Base-by-base conservation (phyloP, 306 rosid species). In the Vigna reflexopilosa region DNA sequence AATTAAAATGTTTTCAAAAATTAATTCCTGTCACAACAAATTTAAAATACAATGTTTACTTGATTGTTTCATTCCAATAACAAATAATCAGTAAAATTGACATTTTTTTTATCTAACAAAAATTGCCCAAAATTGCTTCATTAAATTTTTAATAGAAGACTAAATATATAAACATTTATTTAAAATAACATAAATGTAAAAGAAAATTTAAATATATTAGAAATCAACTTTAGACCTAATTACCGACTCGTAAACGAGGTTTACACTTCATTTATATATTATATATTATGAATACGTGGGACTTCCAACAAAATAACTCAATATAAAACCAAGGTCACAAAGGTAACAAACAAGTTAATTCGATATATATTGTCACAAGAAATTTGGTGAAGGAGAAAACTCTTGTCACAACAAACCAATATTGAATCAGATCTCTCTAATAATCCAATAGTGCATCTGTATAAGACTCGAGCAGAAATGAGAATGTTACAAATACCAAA, bases 391-490 rank as follows among this genome's bases (percentile, higher is more conserved):
- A 65, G 61, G 24, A 7, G 28, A 28, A 67, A 52, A 19, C 44
- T 32, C 59, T 7, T 20, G 5, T 12, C 67, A 70, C 38, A 70
- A 57, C 36, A 34, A 54, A 56, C 28, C 64, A 54, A 75, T 61
- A 78, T 20, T 28, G 58, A 59, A 76, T 45, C 55, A 34, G 64
- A 77, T 17, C 34, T 45, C 76, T 8, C 59, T 11, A 13, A 73
- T 34, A 63, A 47, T 45, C 72, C 80, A 56, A 82, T 44, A 75
- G 55, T 50, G 45, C 66, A 58, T 79, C 89, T 57, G 47, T 45
- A 66, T 34, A 32, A 64, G 70, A 75, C 30, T 75, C 70, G n/a
- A 75, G 76, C 20, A 4, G 28, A 62, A 26, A 22, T 32, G 54
- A 62, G 19, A 71, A 69, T 52, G 47, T 40, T 42, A 49, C 57